These are phyloP conservation scores for Fistulifera pelliculosa DNA, from an alignment of 108 stramenopile genomes.

Conservation along the genomic window DNA sequence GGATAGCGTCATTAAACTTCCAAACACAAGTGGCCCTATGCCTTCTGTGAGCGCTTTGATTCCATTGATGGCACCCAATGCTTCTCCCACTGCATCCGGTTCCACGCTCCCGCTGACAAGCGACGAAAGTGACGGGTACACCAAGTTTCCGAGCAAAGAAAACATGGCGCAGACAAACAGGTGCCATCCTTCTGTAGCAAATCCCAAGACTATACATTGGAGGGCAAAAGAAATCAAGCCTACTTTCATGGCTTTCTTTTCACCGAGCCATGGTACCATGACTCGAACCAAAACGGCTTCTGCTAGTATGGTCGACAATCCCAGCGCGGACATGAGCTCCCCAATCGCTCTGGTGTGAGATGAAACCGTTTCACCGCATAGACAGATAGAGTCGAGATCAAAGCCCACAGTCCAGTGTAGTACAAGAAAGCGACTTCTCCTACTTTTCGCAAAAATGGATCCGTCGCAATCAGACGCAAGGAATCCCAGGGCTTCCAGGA, in stretches of 20 bases:
- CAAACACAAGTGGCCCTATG: slow-evolving; percentile 72
- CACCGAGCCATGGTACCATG: slow-evolving; percentile 75
- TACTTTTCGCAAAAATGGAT: slow-evolving; percentile 72
- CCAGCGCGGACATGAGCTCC: slow-evolving; percentile 90
- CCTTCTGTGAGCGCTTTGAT: slow-evolving; percentile 94
- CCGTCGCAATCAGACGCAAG: slow-evolving; percentile 37
- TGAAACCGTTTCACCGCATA: slow-evolving; percentile 83
- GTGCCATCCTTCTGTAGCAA: slow-evolving; percentile 66
- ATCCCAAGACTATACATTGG: slow-evolving; percentile 84
- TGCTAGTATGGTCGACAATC: slow-evolving; percentile 88
- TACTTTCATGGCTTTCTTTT: slow-evolving; percentile 61
- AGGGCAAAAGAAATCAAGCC: slow-evolving; percentile 83
- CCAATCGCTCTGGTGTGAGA: slow-evolving; percentile 68
- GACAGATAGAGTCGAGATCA: slow-evolving; percentile 80
- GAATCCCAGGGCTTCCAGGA: slow-evolving; percentile 65
- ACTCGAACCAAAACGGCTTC: slow-evolving; percentile 88
- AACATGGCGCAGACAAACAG: slow-evolving; percentile 80
- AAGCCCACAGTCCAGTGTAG: slow-evolving; percentile 90
- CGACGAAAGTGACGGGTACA: slow-evolving; percentile 84
- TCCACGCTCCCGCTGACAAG: slow-evolving; percentile 80
- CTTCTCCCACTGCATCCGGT: slow-evolving; percentile 81
- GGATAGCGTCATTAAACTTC: slow-evolving; percentile 62
- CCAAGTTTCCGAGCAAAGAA: slow-evolving; percentile 81
- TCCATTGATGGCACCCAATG: slow-evolving; percentile 91
- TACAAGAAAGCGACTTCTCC: slow-evolving; percentile 85